Percentiles rank a stretch among this genome's conserved stretches.
These are phyloP conservation scores for Eleusine coracana DNA, from an alignment of 176 grass and related monocot genomes.

Conservation along the genomic window DNA sequence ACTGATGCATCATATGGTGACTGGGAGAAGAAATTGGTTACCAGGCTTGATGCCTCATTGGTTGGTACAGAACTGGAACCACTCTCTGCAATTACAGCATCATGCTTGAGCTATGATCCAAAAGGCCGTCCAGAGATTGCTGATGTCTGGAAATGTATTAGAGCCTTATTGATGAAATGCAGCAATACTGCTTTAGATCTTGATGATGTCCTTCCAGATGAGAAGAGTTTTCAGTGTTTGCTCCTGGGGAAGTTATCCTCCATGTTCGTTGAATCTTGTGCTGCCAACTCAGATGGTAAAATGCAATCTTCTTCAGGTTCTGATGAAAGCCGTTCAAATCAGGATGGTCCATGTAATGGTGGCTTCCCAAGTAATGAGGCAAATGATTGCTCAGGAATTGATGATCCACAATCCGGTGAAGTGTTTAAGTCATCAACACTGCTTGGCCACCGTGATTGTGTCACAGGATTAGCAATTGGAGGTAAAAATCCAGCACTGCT, in stretches of 20 bases:
- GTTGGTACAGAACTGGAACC: conserved; percentile 52
- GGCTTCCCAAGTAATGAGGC: conserved; percentile 21
- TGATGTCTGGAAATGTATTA: conserved; percentile 67
- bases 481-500: conserved; percentile 50
- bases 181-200: conserved; percentile 38
- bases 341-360: conserved; percentile 28
- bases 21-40: conserved; percentile 66
- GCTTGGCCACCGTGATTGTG: conserved; percentile 76
- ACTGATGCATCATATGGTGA: conserved; percentile 58
- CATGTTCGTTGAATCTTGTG: conserved; percentile 21
- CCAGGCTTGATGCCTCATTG: conserved; percentile 56
- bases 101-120: conserved; percentile 71
- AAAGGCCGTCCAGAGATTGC: conserved; percentile 52
- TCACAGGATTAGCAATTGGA: conserved; percentile 81
- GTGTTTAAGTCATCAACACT: conserved; percentile 51
- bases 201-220: conserved; percentile 40
- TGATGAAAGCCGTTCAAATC: conserved; percentile 34
- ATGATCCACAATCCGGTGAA: conserved; percentile 14
- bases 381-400: conserved; percentile 28
- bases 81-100: conserved; percentile 42
- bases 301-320: conserved; percentile 24
- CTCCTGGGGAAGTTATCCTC: conserved; percentile 56
- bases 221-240: conserved; percentile 57
- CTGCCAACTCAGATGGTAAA: conserved; percentile 37
- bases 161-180: conserved; percentile 32